These are phyloP conservation scores for Ophiostoma himal-ulmi DNA, from an alignment of 2,329 filamentous ascomycete species.

Conservation along the genomic window DNA sequence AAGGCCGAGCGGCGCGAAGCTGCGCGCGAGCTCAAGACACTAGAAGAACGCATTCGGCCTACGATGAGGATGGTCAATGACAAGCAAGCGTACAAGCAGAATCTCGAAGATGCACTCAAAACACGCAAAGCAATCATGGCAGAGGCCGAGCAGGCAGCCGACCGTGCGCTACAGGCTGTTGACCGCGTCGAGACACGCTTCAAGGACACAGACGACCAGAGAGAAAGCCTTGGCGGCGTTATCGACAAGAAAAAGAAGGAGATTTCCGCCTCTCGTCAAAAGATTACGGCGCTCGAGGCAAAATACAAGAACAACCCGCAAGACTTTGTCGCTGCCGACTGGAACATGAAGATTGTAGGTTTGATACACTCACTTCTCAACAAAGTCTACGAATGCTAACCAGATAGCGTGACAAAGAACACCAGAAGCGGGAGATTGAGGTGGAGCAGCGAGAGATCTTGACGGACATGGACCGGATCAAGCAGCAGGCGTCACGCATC, in stretches of 20 bases:
- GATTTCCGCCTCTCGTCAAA: conserved; percentile 44
- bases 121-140: conserved; percentile 51
- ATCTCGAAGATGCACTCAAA: conserved; percentile 51
- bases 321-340: conserved; percentile 63
- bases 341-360: conserved; percentile 58
- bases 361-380: not conserved
- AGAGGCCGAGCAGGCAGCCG: conserved; percentile 47
- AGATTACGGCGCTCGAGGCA: conserved; percentile 58
- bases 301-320: conserved; percentile 56
- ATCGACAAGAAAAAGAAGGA: conserved; percentile 49
- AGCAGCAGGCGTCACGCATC: conserved; percentile 11
- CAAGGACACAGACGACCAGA: conserved; percentile 45
- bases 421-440: conserved; percentile 48
- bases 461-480: conserved; percentile 24
- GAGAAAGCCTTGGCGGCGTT: conserved; percentile 47
- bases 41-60: conserved; percentile 59
- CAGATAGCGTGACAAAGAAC: conserved; percentile 49
- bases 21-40: conserved; percentile 44
- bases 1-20: conserved; percentile 50
- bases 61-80: conserved; percentile 60
- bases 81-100: conserved; percentile 61
- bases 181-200: conserved; percentile 37
- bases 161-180: conserved; percentile 40
- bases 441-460: conserved; percentile 37
- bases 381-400: conserved; percentile 23